Base-by-base conservation (phyloP, 768 basidiomycete genomes). In the Rubroboletus pulcherrimus region DNA sequence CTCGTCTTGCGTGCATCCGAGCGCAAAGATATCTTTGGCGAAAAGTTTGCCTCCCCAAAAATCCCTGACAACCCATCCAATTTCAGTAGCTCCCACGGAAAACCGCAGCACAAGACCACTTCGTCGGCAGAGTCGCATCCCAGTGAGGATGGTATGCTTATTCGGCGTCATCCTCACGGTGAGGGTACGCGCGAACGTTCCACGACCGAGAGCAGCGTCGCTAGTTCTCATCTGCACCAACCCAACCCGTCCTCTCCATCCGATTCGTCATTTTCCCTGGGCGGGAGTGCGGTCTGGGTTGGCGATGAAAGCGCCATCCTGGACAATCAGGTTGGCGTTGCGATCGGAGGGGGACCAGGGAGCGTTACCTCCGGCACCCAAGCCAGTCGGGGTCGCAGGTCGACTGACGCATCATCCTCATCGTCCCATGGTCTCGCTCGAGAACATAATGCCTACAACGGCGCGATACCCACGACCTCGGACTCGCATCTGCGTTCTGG, bases 1-100 rank as follows among this genome's bases (percentile, higher is more conserved):
- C 75, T 93, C 51, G 80, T 99, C 55, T 86, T 98, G 81, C 89
- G 95, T 30, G 81, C 85, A 1, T 91, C 89, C 14, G 95, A 98
- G 57, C 82, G 93, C 33, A 93, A 91, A 68, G 95, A 98, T 67
- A 80, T 97, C 42, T 95, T 98, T 67, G 76, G 85, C 19, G 95
- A 98, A 64, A 91, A 90, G 71, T 91, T 93, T 70, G 62, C 77
- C 17, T 60, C 51, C 31, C 56, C 57, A 30, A 64, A 58, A 65
- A 64, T 64, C 19, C 59, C 40, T 12, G 66, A 69, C 21, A 41
- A 55, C 14, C 11, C 35, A 3, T 19, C 53, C 40, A 55, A 31
- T 31, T 6, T 49, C 17, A 51, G 2, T 19, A 56, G 53, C 12
- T 46, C 55, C 19, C 54, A 67, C 39, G 66, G 54, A 40, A 69